Conservation (phyloP, 305 asterid species). For the Caryopteris hybrid region DNA sequence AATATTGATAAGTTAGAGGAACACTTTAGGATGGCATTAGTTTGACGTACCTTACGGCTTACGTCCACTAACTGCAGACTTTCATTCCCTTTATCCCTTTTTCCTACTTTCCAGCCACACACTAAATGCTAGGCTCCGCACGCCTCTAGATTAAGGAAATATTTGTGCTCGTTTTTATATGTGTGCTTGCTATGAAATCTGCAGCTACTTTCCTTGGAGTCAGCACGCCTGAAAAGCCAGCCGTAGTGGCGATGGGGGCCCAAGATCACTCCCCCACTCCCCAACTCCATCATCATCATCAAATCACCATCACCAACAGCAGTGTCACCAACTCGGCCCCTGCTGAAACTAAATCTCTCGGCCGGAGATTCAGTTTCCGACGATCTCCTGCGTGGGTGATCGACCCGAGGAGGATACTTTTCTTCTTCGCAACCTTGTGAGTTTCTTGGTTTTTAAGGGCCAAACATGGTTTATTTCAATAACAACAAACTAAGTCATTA, state of each 20-base stretch:
- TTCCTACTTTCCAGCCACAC: constrained; percentile 10
- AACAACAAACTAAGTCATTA: no score
- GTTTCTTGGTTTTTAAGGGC: constrained; percentile 23
- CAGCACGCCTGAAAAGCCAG: constrained; percentile 70
- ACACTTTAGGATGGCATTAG: no score
- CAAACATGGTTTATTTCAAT: no score
- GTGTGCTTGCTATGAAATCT: constrained; percentile 20
- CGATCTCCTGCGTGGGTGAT: constrained; percentile 46
- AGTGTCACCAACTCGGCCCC: constrained; percentile 14
- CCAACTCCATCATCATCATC: constrained; percentile 64
- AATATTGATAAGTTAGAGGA: neutral
- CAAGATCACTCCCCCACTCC: constrained; percentile 34
- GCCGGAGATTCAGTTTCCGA: constrained; percentile 46
- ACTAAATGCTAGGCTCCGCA: no score
- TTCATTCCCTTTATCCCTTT: neutral
- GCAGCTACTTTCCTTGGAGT: constrained; percentile 56
- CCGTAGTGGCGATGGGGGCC: constrained; percentile 40
- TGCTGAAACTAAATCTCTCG: constrained; percentile 32
- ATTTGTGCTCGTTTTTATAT: no score
- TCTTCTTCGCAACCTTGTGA: constrained; percentile 87
- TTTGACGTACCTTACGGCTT: no score
- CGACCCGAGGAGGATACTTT: constrained; percentile 62
- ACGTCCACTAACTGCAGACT: neutral
- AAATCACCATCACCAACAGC: constrained; percentile 56
- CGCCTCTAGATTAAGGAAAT: no score